These are phyloP conservation scores for Calycina herbarum DNA, from an alignment of 2,329 filamentous ascomycete genomes.

Conservation along the genomic window DNA sequence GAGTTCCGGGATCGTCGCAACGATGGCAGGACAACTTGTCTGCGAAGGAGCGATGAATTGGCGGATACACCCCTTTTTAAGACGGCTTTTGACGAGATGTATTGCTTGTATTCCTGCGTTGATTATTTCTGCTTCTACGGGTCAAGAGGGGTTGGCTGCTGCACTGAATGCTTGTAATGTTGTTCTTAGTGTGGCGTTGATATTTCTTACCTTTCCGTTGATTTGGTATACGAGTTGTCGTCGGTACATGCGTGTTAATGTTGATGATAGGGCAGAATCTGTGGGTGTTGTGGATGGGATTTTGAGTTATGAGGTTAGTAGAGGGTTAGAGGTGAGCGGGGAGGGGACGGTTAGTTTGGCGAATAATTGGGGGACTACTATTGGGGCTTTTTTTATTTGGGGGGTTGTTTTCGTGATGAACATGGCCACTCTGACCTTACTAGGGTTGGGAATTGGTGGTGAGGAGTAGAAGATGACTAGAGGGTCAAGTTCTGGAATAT, in stretches of 20 bases:
- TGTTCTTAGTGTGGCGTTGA: conserved; percentile 74
- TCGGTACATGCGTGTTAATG: conserved; percentile 68
- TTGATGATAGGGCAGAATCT: conserved; percentile 16
- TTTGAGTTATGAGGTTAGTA: background rate
- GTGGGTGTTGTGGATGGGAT: conserved; percentile 14
- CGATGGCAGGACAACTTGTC: conserved; percentile 85
- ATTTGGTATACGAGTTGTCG: conserved; percentile 79
- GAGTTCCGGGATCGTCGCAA: conserved; percentile 81
- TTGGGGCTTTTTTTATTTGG: conserved; percentile 65
- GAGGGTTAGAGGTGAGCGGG: conserved; percentile 32
- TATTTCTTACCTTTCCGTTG: conserved; percentile 75
- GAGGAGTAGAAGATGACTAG: background rate
- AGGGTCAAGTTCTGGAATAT: no score
- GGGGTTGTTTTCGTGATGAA: conserved; percentile 74
- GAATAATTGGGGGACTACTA: conserved; percentile 64
- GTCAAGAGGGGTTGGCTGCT: conserved; percentile 64
- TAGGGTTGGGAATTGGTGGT: background rate
- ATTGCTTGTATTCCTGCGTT: conserved; percentile 81
- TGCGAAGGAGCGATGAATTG: conserved; percentile 78
- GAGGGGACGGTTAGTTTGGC: conserved; percentile 51
- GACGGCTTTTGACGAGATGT: conserved; percentile 71
- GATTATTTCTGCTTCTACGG: conserved; percentile 75
- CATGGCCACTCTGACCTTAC: background rate
- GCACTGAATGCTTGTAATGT: conserved; percentile 77
- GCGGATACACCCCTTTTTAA: conserved; percentile 72